Conservation (phyloP, 1,284 basidiomycete genomes). For the Malassezia pachydermatis region DNA sequence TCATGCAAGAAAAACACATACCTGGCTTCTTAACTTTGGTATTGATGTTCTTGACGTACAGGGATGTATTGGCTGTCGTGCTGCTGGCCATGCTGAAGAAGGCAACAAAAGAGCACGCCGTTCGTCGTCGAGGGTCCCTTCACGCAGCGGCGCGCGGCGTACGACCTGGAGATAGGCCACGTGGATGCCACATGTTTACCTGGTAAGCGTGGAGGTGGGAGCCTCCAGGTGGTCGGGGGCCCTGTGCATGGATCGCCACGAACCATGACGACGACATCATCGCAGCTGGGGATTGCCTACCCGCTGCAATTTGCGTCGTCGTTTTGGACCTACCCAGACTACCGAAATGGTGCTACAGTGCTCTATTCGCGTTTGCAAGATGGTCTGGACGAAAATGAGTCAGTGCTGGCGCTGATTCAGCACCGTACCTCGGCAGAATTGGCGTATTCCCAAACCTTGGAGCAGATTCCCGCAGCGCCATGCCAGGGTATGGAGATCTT, state of each 20-base stretch:
- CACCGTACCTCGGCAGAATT: conserved; percentile 35
- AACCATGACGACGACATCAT: conserved; percentile 39
- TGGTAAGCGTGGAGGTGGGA: no score
- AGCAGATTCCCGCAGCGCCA: conserved; percentile 21
- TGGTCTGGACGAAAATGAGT: conserved; percentile 40
- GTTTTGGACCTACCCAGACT: conserved; percentile 44
- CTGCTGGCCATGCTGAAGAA: conserved; percentile 9
- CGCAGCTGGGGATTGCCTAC: conserved; percentile 31
- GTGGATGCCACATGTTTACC: no score
- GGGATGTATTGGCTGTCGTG: conserved; percentile 64
- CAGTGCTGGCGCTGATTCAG: conserved; percentile 32
- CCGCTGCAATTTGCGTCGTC: conserved; percentile 35
- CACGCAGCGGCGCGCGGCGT: not conserved
- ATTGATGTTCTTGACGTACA: conserved; percentile 90
- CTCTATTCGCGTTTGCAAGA: conserved; percentile 38
- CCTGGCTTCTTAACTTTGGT: conserved; percentile 81
- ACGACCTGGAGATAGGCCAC: no score
- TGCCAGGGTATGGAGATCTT: conserved; percentile 26
- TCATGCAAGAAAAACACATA: conserved; percentile 26
- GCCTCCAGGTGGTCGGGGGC: no score
- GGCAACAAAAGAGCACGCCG: conserved; percentile 3
- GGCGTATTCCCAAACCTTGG: conserved; percentile 26
- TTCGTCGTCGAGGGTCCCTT: not conserved
- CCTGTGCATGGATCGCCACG: no score
- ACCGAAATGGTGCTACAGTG: conserved; percentile 29